Base-by-base conservation (phyloP, 768 basidiomycete genomes). In the Tulasnella sp. region DNA sequence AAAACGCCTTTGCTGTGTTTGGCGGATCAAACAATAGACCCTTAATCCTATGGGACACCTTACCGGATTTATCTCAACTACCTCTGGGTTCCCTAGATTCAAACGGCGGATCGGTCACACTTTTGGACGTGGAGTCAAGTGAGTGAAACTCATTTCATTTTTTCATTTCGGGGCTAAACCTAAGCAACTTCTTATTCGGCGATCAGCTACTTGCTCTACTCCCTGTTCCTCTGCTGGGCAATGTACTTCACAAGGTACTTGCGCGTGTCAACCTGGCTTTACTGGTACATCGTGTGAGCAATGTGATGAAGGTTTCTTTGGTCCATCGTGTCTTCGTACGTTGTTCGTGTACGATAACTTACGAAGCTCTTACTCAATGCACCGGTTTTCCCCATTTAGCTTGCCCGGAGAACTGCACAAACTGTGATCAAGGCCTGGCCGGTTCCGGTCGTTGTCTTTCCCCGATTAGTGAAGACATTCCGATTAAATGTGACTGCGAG, bases 401-500 rank as follows among this genome's bases (percentile, higher is more conserved):
- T 4, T 90, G 87, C 58, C 81, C 85, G 1, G 63, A 69, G 0
- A 77, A 75, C 4, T 91, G 89, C 63, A 59, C 68, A 0, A 64
- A 71, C 2, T 92, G 89, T 61, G 82, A 88, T 56, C 78, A 85
- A 15, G 88, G 89, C 4, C 78, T 84, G 35, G 72, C 78, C 0
- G 89, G 89, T 0, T 72, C 77, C 0, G 90, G 90, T 0, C 69
- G 70, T 37, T 93, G 90, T 62, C 70, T 85, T 51, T 63, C 66
- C 8, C 63, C 74, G 3, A 59, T 65, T 0, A 67, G 76, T 25
- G 61, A 65, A 31, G 76, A 79, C 57, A 67, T 71, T 2, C 75
- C 82, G 2, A 72, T 75, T 31, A 72, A 72, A 1, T 93, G 89
- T 65, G 82, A 87, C 59, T 93, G 89, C 60, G 56, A 80, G 44